Base-by-base conservation (phyloP, 208 protist species). In the Trypanosomatidae sp. region DNA sequence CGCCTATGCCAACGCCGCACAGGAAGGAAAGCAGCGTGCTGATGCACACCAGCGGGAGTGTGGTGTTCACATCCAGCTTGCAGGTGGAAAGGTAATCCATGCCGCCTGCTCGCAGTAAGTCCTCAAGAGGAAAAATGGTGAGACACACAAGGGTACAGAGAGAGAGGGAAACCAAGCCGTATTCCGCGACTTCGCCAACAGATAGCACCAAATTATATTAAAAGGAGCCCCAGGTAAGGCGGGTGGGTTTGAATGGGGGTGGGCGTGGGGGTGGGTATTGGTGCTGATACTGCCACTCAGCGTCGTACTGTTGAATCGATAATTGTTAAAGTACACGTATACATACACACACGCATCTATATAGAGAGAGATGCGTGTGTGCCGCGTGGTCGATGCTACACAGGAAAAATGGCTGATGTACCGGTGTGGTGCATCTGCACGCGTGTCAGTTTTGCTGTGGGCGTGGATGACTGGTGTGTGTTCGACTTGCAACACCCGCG, bases 1-100 rank as follows among this genome's bases (percentile, higher is more conserved):
- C 91, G 33, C 91, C 89, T 53, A 96, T 96, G 59, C 91, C 91
- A 15, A 94, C 86, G 33, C 88, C 91, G 64, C 87, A 95, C 59
- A 95, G 77, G 59, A 95, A 95, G 55, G 87, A 92, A 39, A 93
- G 81, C 25, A 92, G 69, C 12, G 88, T 91, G 72, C 84, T 73
- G 62, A 92, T 80, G 81, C 89, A 94, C 47, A 94, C 86, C 50
- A 95, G 81, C 44, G 88, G 91, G 25, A 95, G 86, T 8, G 86
- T 91, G 10, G 80, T 84, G 65, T 88, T 77, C n/a, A 95, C 68
- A 13, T 82, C 74, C 62, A 93, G 77, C 50, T 64, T 83, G 75
- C 88, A 95, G 22, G 76, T 89, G 2, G 64, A 53, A n/a, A 85
- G 33, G 41, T 67, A 19, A 8, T 25, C n/a, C 68, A 79, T 84